Evolutionary conservation across 1,139 yeast species (phyloP).

Genomic region (Martiniozyma asiatica): DNA sequence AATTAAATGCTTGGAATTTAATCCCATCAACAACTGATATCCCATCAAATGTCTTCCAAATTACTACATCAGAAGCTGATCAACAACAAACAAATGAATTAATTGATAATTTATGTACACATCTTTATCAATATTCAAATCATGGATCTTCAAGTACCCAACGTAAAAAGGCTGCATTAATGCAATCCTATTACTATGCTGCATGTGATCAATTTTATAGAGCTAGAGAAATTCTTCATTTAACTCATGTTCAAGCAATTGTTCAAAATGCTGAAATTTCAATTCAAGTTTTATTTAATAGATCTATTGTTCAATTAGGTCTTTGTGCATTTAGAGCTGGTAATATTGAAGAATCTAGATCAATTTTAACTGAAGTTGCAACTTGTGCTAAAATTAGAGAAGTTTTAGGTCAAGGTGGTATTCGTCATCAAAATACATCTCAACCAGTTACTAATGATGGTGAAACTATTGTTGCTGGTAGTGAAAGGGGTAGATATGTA

Average conservation of each 20-base stretch:
- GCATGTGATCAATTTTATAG: conserved; percentile 70
- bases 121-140: conserved; percentile 55
- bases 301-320: conserved; percentile 93
- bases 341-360: conserved; percentile 76
- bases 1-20: conserved; percentile 57
- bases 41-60: conserved; percentile 24
- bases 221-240: conserved; percentile 81
- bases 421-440: conserved; percentile 41
- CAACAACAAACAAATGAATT: conserved; percentile 37
- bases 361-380: conserved; percentile 78
- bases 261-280: conserved; percentile 78
- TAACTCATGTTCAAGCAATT: conserved; percentile 72
- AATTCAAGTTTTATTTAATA: conserved; percentile 84
- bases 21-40: conserved; percentile 24
- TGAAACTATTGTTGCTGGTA: conserved; percentile 6
- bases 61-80: conserved; percentile 21
- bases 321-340: conserved; percentile 92
- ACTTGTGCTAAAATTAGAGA: conserved; percentile 83
- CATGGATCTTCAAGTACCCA: conserved; percentile 31
- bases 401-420: conserved; percentile 86
- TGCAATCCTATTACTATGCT: conserved; percentile 84
- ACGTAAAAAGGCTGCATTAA: conserved; percentile 75
- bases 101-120: conserved; percentile 53
- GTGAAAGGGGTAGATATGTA: conserved; percentile 69
- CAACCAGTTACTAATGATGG: conserved; percentile 5